These are phyloP conservation scores for Euryodendron excelsum DNA, from an alignment of 148 eudicot genomes.

Conservation along the genomic window DNA sequence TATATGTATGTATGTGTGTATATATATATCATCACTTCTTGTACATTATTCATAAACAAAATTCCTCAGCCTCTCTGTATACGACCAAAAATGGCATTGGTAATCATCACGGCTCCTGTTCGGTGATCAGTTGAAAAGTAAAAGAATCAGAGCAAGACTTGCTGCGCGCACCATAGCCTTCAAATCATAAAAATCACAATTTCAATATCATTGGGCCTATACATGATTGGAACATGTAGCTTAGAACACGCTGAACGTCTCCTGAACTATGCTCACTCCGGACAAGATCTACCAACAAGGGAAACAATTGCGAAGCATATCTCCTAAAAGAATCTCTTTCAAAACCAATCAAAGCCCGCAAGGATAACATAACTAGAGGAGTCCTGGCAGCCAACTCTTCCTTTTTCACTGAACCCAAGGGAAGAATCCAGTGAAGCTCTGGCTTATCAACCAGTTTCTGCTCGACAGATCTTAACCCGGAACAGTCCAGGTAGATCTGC, in stretches of 20 bases:
- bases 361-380: slow-evolving; percentile 57
- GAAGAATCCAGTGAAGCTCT: slow-evolving; percentile 62
- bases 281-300: slow-evolving; percentile 69
- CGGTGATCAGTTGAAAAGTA: too few species aligned
- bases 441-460: slow-evolving; percentile 30
- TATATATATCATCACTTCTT: too few species aligned
- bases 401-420: slow-evolving; percentile 70
- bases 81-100: too few species aligned
- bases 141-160: too few species aligned
- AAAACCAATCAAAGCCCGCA: slow-evolving; percentile 54
- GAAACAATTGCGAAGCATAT: slow-evolving; percentile 55
- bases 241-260: slow-evolving; percentile 51
- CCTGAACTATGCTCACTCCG: slow-evolving; percentile 62
- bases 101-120: too few species aligned
- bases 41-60: too few species aligned
- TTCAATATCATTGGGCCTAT: slow-evolving; percentile 58
- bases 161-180: not conserved
- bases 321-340: slow-evolving; percentile 50
- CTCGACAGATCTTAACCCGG: slow-evolving; percentile 38
- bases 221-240: slow-evolving; percentile 53
- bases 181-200: slow-evolving; percentile 8
- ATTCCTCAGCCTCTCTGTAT: too few species aligned
- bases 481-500: slow-evolving; percentile 69
- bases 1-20: too few species aligned
- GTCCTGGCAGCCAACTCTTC: slow-evolving; percentile 87